Evolutionary conservation across 1,284 basidiomycete genomes (phyloP).

Genomic region (Boletus semigastroideus): DNA sequence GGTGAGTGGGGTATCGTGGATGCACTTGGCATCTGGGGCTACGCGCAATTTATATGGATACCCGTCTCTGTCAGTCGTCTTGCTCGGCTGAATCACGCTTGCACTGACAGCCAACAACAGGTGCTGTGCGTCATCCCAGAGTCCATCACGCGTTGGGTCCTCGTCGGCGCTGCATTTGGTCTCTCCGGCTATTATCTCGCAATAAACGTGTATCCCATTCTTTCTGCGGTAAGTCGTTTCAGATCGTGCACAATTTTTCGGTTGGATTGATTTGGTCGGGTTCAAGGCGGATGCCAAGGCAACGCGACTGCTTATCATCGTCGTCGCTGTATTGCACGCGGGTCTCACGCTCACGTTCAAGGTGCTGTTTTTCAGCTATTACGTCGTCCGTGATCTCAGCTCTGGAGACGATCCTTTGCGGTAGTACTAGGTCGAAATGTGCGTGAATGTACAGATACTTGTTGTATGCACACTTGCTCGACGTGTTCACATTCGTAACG

Average conservation of each 20-base stretch:
- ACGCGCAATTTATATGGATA: conserved; percentile 76
- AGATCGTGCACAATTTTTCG: background rate
- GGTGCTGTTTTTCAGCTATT: conserved; percentile 85
- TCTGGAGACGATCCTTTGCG: conserved; percentile 19
- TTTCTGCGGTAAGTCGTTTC: conserved; percentile 66
- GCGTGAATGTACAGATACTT: background rate
- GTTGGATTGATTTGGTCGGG: conserved; percentile 5
- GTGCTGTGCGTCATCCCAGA: conserved; percentile 83
- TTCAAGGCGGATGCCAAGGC: conserved; percentile 79
- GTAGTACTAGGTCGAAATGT: conserved; percentile 12
- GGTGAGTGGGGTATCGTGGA: conserved; percentile 86
- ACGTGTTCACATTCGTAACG: too few relatives aligned
- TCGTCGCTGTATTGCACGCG: conserved; percentile 68
- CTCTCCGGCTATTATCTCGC: conserved; percentile 84
- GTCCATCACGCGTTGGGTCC: conserved; percentile 75
- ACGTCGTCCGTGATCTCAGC: conserved; percentile 58
- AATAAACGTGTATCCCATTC: conserved; percentile 84
- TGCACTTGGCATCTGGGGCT: conserved; percentile 72
- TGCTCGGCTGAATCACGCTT: background rate
- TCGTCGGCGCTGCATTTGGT: conserved; percentile 69
- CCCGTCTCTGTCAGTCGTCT: conserved; percentile 63
- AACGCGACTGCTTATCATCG: conserved; percentile 74
- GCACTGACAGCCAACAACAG: conserved; percentile 38
- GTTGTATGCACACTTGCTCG: too few relatives aligned
- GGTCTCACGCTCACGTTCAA: conserved; percentile 82